Evolutionary conservation across 176 grass and related monocot genomes (phyloP).

Genomic region (Oryza coarctata): DNA sequence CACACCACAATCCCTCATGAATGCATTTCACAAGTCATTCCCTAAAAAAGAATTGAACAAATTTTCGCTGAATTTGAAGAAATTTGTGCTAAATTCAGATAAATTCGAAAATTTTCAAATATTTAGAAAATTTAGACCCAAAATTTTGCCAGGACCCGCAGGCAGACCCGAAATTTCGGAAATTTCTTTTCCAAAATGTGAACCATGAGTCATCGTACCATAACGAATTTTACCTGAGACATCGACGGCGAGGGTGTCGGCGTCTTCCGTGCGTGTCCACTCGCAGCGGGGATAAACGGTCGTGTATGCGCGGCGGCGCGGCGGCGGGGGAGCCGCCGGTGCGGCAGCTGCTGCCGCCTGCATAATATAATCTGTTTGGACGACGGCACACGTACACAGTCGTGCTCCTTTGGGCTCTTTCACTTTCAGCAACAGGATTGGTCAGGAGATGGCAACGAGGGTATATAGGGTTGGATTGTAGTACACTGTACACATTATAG

Average conservation of each 20-base stretch:
- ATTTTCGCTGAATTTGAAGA: too few species aligned
- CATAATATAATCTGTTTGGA: not conserved
- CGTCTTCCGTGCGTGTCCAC: slow-evolving; percentile 35
- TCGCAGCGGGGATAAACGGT: slow-evolving; percentile 38
- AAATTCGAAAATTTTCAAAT: not conserved
- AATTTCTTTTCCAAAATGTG: not conserved
- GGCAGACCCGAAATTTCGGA: too few species aligned
- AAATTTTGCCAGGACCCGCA: too few species aligned
- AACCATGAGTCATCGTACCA: not conserved
- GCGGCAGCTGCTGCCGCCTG: not conserved
- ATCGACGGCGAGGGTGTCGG: slow-evolving; percentile 45
- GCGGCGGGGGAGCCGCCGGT: not conserved
- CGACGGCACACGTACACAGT: not conserved
- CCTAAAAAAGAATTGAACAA: not conserved
- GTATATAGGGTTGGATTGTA: not conserved
- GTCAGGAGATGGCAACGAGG: not conserved
- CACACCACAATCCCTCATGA: not conserved
- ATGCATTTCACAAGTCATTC: not conserved
- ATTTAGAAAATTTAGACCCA: too few species aligned
- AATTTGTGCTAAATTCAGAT: not conserved
- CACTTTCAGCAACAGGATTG: slow-evolving; percentile 3
- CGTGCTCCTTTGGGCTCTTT: not conserved
- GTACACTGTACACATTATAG: not conserved
- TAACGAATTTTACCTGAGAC: slow-evolving; percentile 36
- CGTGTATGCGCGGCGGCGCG: slow-evolving; percentile 32